Evolutionary conservation across 169 alveolate species (phyloP), one percentile per base, ranked within the genome.

Genomic region (Plasmodium chabaudi): DNA sequence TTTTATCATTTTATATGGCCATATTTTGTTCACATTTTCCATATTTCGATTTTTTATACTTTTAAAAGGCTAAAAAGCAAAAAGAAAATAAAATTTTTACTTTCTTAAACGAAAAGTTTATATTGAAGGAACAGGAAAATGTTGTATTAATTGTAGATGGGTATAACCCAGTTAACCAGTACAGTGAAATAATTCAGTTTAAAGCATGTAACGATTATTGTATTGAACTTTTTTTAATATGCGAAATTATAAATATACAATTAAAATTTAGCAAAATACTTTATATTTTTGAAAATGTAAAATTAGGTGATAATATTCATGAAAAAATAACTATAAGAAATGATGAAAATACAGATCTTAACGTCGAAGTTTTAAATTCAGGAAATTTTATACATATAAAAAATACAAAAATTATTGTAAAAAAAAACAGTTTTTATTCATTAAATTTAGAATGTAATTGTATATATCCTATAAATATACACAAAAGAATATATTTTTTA

Each of bases 201-300:
- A 79, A 53, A 79, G 89, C 89, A 53, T 79, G 89, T 53, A 67
- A 17, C 17, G 89, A 79, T 79, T 79, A 79, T 44, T 67, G 64
- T 2, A 68, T 79, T 13, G 89, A 79, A 4, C 17, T 79, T 15
- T 79, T 65, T 59, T 19, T 79, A 68, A 53, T 79, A 17, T 79
- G 89, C 67, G 89, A 79, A 79, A 79, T 79, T 65, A 68, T 53
- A 79, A 67, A 47, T 34, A 60, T 65, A 59, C 53, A 79, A 70
- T 67, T 79, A 25, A 39, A 21, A 5, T 79, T 79, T 19, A 21
- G 49, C 9, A 79, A 79, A 42, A 70, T 23, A 19, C n/a, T 79
- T 23, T 79, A 79, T 61, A 13, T 65, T 21, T 67, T 79, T 68
- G 89, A 79, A 67, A 79, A 79, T 27, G 34, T 56, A 17, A 79